Evolutionary conservation across 164 flowering plant species (phyloP).

Genomic region (Echeveria elegans): DNA sequence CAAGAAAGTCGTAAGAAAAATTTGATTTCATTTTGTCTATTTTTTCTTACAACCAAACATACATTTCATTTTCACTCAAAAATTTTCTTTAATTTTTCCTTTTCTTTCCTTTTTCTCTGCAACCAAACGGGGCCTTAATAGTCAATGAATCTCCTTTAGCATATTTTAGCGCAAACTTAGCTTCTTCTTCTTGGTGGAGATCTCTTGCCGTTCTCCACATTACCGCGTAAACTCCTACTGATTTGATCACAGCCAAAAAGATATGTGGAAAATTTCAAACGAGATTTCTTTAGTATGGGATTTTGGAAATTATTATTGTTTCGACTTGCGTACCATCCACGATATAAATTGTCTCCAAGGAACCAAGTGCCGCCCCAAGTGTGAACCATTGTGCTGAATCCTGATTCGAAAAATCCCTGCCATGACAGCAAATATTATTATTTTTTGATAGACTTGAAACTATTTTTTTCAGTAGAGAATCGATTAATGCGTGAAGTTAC

Average conservation of each 20-base stretch:
- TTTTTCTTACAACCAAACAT: too few species aligned
- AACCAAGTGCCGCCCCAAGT: slow-evolving; percentile 36
- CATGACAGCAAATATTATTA: background rate
- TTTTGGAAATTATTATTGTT: background rate
- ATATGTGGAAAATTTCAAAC: background rate
- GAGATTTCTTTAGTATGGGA: background rate
- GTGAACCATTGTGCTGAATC: slow-evolving; percentile 15
- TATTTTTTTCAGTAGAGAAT: too few species aligned
- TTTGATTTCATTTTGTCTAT: too few species aligned
- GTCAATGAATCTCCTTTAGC: background rate
- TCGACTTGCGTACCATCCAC: slow-evolving; percentile 33
- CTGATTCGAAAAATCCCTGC: slow-evolving; percentile 30
- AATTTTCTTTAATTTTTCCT: too few species aligned
- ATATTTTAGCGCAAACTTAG: slow-evolving; percentile 2
- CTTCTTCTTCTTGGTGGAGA: slow-evolving; percentile 2
- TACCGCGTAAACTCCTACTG: slow-evolving; percentile 23
- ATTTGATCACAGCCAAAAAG: slow-evolving; percentile 22
- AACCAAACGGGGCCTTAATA: too few species aligned
- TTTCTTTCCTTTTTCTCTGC: too few species aligned
- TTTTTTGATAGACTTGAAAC: too few species aligned
- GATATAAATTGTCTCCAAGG: slow-evolving; percentile 36
- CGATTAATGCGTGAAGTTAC: slow-evolving; percentile 20
- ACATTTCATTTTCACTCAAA: too few species aligned
- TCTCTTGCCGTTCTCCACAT: slow-evolving; percentile 28
- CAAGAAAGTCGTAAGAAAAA: too few species aligned